Percentiles rank a stretch among this genome's conserved stretches.
phyloP scores from a whole-genome alignment of 2,329 filamentous ascomycete genomes.

The Dothistroma pini region DNA sequence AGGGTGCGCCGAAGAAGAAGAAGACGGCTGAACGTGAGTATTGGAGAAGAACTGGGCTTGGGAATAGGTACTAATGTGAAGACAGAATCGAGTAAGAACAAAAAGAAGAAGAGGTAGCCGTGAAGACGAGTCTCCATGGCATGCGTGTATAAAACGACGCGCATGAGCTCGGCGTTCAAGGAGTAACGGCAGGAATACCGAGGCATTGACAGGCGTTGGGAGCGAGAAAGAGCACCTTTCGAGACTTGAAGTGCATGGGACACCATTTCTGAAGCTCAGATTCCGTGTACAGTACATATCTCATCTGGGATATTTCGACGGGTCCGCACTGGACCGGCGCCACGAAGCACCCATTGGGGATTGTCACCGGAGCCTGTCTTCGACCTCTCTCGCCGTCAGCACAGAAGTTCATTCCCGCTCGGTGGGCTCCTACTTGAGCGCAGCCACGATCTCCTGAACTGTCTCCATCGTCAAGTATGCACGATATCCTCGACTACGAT shows the following conservation, averaged over 20 bases:
- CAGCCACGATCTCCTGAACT: not conserved
- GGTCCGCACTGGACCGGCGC: too few species aligned
- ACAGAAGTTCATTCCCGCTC: too few species aligned
- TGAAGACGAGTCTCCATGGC: not conserved
- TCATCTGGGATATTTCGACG: too few species aligned
- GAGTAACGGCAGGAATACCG: not conserved
- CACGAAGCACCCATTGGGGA: too few species aligned
- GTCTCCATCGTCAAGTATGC: not conserved
- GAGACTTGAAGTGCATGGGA: too few species aligned
- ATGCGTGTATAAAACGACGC: not conserved
- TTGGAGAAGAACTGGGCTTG: conserved; percentile 4
- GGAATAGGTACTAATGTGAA: conserved; percentile 9
- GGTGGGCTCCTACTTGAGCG: not conserved
- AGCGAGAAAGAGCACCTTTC: too few species aligned
- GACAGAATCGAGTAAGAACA: conserved; percentile 27
- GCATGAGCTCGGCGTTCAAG: not conserved
- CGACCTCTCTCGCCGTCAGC: too few species aligned
- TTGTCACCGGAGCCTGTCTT: too few species aligned
- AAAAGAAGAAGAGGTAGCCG: conserved; percentile 40
- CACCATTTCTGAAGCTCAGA: too few species aligned
- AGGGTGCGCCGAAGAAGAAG: conserved; percentile 89
- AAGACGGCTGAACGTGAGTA: conserved; percentile 51
- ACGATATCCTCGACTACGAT: not conserved
- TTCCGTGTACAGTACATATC: too few species aligned
- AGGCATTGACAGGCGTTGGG: not conserved